Base-by-base conservation (phyloP, 345 rosid genomes). In the Kernera saxatilis region DNA sequence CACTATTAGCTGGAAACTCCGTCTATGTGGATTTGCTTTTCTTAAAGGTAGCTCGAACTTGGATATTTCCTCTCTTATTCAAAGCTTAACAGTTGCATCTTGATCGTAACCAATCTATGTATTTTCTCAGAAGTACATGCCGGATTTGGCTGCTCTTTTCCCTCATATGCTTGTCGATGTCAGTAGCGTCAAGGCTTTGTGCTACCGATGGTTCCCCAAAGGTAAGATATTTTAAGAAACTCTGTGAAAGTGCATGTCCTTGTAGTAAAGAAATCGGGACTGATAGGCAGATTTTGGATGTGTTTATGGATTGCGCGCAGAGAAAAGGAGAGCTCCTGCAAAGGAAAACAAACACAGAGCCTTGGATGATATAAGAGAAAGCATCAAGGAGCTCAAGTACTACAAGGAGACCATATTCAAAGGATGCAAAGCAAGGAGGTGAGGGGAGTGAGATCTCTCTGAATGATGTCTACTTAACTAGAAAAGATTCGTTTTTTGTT, bases 311-410 rank as follows among this genome's bases (percentile, higher is more conserved):
- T 57, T 73, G 52, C 39, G 8, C 80, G 82, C 85, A 92, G 96
- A 89, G 11, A 71, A 68, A 36, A 82, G 37, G 76, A 86, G 79
- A 67, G 86, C 87, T 18, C 98, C 98, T n/a, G 18, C 61, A 4
- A 92, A 92, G 81, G 77, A 83, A 70, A 85, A 85, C 18, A 86
- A 81, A 49, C 97, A 88, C 64, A 84, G 97, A 75, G 97, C 94
- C 41, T 39, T 91, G 87, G 97, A 89, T 79, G 96, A 93, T 77
- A 91, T 93, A 66, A 79, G 85, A 80, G 97, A 91, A 67, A 91
- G 98, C 83, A 82, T 93, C 57, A 48, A 1, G 78, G 91, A 89
- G 77, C 94, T 91, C 68, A 87, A 81, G 60, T 86, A 82, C 83
- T 93, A 86, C 69, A 93, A 85, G 80, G 87, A 86, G 44, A 77